Evolutionary conservation across 129 eudicot species (phyloP).

Genomic region (carrot (Daucus carota)): DNA sequence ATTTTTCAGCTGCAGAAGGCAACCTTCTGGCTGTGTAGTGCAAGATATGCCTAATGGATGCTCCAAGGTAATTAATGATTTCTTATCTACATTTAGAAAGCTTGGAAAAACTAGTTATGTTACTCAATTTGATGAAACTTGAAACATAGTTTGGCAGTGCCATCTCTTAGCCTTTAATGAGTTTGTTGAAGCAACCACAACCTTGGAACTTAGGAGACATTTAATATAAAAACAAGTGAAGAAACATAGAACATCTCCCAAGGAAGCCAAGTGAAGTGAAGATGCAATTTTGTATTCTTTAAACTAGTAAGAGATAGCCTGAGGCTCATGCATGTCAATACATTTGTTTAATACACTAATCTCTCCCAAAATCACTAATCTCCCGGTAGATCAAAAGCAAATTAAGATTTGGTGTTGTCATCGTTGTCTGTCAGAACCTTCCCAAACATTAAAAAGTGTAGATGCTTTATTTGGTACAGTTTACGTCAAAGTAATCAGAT

Average conservation of each 20-base stretch:
- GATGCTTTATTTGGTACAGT: conserved; percentile 32
- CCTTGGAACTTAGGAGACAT: conserved; percentile 41
- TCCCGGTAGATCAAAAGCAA: conserved; percentile 24
- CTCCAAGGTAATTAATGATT: conserved; percentile 65
- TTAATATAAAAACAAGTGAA: conserved; percentile 15
- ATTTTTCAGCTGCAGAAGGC: conserved; percentile 65
- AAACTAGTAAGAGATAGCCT: neutral
- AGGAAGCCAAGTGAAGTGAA: conserved; percentile 9
- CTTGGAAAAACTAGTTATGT: neutral
- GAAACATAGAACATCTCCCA: neutral
- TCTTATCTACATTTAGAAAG: neutral
- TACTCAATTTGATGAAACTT: neutral
- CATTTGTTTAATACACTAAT: conserved; percentile 37
- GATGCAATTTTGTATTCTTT: neutral
- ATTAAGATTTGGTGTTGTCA: conserved; percentile 4
- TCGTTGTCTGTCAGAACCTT: conserved; percentile 34
- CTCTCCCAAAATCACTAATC: conserved; percentile 29
- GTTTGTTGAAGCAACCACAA: conserved; percentile 64
- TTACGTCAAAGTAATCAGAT: conserved; percentile 12
- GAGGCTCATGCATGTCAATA: conserved; percentile 8
- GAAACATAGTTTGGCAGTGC: neutral
- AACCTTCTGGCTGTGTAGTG: conserved; percentile 93
- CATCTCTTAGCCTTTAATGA: conserved; percentile 55
- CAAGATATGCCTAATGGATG: conserved; percentile 99
- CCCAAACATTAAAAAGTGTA: conserved; percentile 27